phyloP scores from a whole-genome alignment of 2,329 filamentous ascomycete species.

The Neocatenulostroma microsporum region DNA sequence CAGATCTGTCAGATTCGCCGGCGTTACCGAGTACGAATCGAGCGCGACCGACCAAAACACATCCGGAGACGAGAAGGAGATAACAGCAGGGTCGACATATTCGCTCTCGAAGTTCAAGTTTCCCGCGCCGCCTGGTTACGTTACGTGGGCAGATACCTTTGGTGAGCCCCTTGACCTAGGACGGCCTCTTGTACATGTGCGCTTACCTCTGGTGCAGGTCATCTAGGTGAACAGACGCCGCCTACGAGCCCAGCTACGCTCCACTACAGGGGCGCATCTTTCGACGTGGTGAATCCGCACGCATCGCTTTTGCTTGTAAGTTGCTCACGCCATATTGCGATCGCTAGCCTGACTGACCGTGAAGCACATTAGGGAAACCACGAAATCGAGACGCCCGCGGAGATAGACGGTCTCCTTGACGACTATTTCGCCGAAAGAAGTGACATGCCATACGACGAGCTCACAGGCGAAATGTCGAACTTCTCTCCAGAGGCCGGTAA shows the following conservation, averaged over 20 bases:
- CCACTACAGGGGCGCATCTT: constrained; percentile 27
- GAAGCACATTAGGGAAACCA: constrained; percentile 12
- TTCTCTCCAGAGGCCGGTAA: constrained; percentile 5
- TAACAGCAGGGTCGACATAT: constrained; percentile 15
- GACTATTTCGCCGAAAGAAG: constrained; percentile 22
- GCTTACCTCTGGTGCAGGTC: constrained; percentile 12
- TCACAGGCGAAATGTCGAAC: constrained; percentile 14
- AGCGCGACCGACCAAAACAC: background rate
- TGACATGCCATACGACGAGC: constrained; percentile 9
- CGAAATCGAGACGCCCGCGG: constrained; percentile 26
- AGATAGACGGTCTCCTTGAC: constrained; percentile 27
- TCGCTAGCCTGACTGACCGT: too few relatives aligned
- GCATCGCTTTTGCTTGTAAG: constrained; percentile 23
- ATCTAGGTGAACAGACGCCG: constrained; percentile 14
- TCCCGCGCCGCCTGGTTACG: constrained; percentile 22
- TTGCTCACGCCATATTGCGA: background rate
- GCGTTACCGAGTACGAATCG: constrained; percentile 1
- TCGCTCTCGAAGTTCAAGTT: constrained; percentile 25
- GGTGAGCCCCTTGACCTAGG: constrained; percentile 15
- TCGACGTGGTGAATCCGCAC: constrained; percentile 30
- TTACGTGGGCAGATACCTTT: constrained; percentile 21
- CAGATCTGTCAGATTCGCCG: constrained; percentile 9
- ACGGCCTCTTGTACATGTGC: constrained; percentile 8
- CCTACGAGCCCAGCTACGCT: constrained; percentile 21
- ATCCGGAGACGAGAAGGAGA: constrained; percentile 7